These are phyloP conservation scores for Asterochloris erici DNA, from an alignment of 139 green algal species.

Conservation along the genomic window DNA sequence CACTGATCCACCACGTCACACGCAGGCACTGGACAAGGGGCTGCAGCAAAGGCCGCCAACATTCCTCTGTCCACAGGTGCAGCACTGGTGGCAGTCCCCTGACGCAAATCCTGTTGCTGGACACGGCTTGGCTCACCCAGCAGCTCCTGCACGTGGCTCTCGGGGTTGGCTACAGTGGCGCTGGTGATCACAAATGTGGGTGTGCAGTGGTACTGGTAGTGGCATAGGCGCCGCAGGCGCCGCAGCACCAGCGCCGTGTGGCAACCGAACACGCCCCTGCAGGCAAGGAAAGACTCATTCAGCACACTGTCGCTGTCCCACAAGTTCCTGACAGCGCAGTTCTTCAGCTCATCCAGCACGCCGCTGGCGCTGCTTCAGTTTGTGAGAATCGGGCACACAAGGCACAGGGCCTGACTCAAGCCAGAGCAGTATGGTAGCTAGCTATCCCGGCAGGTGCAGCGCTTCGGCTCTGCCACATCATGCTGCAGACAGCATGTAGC, in stretches of 20 bases:
- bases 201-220: conserved; percentile 42
- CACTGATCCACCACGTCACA: no score
- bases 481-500: no score
- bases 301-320: no score
- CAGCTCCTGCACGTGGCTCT: conserved; percentile 57
- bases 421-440: no score
- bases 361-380: no score
- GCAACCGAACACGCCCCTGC: conserved; percentile 83
- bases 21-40: no score
- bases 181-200: conserved; percentile 65
- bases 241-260: conserved; percentile 87
- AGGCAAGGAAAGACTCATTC: neutral
- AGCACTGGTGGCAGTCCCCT: neutral
- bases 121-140: conserved; percentile 36
- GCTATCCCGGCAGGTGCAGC: no score
- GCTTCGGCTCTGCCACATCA: no score
- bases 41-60: neutral
- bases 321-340: no score
- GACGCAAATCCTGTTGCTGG: neutral
- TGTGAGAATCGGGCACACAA: no score
- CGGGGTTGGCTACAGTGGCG: conserved; percentile 89
- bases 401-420: no score
- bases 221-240: conserved; percentile 78
- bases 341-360: no score
- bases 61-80: neutral